A percentile compares a stretch with the other conserved stretches of the same genome.
Conservation (phyloP, 495 filamentous ascomycete genomes). For the Trichoderma reesei region DNA sequence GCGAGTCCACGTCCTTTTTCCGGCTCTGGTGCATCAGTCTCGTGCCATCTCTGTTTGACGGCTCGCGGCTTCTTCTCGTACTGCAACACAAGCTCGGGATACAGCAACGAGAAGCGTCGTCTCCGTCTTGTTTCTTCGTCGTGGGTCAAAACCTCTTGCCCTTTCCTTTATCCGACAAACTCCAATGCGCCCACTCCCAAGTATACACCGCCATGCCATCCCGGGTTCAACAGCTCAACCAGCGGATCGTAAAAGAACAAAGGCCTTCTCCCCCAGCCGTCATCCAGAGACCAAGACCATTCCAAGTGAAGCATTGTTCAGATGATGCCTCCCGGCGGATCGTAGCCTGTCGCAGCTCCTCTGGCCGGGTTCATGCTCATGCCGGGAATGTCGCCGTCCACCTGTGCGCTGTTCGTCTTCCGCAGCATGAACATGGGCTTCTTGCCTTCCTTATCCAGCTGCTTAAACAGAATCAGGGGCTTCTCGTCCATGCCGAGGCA, state of each 20-base stretch:
- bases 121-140: background rate
- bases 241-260: background rate
- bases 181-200: background rate
- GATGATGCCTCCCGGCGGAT: slow-evolving; percentile 48
- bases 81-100: background rate
- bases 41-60: background rate
- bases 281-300: background rate
- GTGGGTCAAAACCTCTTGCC: background rate
- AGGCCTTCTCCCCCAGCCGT: background rate
- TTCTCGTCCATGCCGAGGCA: slow-evolving; percentile 87
- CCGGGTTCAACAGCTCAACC: background rate
- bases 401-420: slow-evolving; percentile 45
- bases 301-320: slow-evolving; percentile 18
- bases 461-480: slow-evolving; percentile 92
- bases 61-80: background rate
- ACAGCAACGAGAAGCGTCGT: background rate
- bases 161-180: background rate
- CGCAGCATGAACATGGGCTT: slow-evolving; percentile 99
- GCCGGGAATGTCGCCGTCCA: slow-evolving; percentile 32
- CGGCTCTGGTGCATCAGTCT: background rate
- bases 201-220: background rate
- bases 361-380: slow-evolving; percentile 32
- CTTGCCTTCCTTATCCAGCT: slow-evolving; percentile 87
- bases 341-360: slow-evolving; percentile 29
- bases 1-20: background rate